Percentiles rank a stretch among this genome's conserved stretches.
Evolutionary conservation across 805 yeast genomes (phyloP).

Genomic region (Nakazawaea wyomingensis): DNA sequence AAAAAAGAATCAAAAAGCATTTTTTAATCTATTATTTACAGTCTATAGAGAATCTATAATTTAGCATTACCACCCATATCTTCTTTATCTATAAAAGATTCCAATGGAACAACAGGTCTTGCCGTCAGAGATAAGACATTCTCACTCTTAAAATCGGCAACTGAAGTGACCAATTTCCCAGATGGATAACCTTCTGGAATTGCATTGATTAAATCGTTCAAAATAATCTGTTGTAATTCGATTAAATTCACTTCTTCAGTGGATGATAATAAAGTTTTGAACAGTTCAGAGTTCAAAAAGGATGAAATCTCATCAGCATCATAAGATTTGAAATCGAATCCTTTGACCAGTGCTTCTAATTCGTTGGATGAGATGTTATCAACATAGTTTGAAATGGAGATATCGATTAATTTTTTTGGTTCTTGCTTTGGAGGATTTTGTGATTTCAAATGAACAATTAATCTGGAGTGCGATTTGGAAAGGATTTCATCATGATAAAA

Average conservation of each 20-base stretch:
- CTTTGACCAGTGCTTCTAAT: slow-evolving; percentile 14
- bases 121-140: slow-evolving; percentile 59
- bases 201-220: slow-evolving; percentile 19
- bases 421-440: slow-evolving; percentile 27
- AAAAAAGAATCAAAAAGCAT: not conserved
- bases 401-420: slow-evolving; percentile 19
- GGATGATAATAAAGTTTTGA: not conserved
- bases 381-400: slow-evolving; percentile 23
- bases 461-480: slow-evolving; percentile 18
- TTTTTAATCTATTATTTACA: too few relatives aligned
- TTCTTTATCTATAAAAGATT: slow-evolving; percentile 19
- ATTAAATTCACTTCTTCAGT: slow-evolving; percentile 9
- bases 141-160: slow-evolving; percentile 52
- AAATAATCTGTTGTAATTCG: not conserved
- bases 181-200: slow-evolving; percentile 40
- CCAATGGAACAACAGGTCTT: slow-evolving; percentile 34
- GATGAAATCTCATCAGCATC: not conserved
- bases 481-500: slow-evolving; percentile 45
- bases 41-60: slow-evolving; percentile 12
- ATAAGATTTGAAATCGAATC: slow-evolving; percentile 10
- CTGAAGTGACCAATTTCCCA: slow-evolving; percentile 39
- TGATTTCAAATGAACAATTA: slow-evolving; percentile 63
- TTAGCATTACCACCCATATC: slow-evolving; percentile 17
- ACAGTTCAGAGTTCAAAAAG: slow-evolving; percentile 1
- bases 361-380: slow-evolving; percentile 22